A percentile compares a stretch with the other conserved stretches of the same genome.
Evolutionary conservation across 2,329 filamentous ascomycete genomes (phyloP).

Genomic region (Colletotrichum sp.): DNA sequence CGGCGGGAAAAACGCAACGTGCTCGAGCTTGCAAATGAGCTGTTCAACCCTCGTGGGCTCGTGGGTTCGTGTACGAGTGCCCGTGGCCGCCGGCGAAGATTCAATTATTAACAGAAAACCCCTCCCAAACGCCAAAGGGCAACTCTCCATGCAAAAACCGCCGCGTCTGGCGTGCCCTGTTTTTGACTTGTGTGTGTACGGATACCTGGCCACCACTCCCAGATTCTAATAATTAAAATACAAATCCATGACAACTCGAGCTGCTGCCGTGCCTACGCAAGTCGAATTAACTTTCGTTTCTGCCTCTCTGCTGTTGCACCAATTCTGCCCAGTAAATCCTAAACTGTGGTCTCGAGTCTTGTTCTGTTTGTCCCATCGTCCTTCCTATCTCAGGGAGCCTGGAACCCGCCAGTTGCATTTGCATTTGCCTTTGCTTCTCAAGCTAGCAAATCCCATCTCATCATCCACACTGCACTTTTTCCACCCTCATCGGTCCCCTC

Average conservation of each 20-base stretch:
- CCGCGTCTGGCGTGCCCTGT: slow-evolving; percentile 4
- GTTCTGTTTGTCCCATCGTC: not conserved
- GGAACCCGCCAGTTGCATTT: not conserved
- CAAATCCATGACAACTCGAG: slow-evolving; percentile 1
- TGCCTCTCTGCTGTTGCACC: not conserved
- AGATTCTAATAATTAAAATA: slow-evolving; percentile 3
- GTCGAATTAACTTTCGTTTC: not conserved
- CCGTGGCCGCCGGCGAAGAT: slow-evolving; percentile 18
- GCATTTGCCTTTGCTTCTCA: not conserved
- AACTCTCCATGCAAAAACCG: not conserved
- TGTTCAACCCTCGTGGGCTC: not conserved
- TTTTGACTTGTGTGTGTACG: not conserved
- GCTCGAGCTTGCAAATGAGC: not conserved
- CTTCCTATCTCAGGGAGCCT: not conserved
- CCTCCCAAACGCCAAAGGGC: not conserved
- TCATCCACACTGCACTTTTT: not conserved
- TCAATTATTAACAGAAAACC: slow-evolving; percentile 22
- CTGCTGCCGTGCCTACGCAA: not conserved
- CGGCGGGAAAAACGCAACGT: slow-evolving; percentile 15
- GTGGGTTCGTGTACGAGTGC: not conserved
- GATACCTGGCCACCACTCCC: not conserved
- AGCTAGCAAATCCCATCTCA: not conserved
- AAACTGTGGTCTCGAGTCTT: not conserved
- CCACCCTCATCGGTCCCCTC: not conserved
- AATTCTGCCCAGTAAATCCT: not conserved